Conservation (phyloP, 1,284 basidiomycete species). For the Cutaneotrichosporon arboriforme region DNA sequence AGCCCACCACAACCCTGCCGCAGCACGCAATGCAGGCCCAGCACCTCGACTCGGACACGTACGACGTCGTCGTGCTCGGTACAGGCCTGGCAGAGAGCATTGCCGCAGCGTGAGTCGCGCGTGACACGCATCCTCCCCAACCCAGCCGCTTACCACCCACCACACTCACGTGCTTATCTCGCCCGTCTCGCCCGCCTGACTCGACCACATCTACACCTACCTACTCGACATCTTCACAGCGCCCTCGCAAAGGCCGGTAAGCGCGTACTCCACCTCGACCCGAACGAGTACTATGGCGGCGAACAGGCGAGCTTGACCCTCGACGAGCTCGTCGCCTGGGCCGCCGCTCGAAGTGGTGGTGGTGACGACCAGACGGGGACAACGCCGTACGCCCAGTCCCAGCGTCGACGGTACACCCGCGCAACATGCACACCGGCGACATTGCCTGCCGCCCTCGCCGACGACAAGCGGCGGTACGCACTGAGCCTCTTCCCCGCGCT, state of each 20-base stretch:
- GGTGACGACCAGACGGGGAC: background rate
- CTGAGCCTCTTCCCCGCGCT: conserved; percentile 77
- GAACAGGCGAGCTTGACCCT: conserved; percentile 74
- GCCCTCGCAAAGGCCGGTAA: conserved; percentile 82
- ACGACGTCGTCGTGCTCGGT: conserved; percentile 78
- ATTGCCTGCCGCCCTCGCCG: conserved; percentile 50
- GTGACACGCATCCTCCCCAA: background rate
- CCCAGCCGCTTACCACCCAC: conserved; percentile 18
- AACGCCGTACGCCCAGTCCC: background rate
- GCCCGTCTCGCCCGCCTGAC: background rate
- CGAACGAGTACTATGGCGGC: conserved; percentile 77
- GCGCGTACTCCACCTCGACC: conserved; percentile 80
- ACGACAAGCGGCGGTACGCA: conserved; percentile 70
- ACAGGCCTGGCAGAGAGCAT: conserved; percentile 86
- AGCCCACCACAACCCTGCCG: background rate
- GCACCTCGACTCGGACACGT: conserved; percentile 49
- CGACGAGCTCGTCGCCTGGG: conserved; percentile 72
- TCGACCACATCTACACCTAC: background rate
- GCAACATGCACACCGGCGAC: conserved; percentile 43
- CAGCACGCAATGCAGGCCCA: conserved; percentile 11
- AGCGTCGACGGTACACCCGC: conserved; percentile 13
- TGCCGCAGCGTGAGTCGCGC: conserved; percentile 67
- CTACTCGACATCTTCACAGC: conserved; percentile 47
- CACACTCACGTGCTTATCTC: conserved; percentile 18
- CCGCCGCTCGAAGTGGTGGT: conserved; percentile 21